phyloP scores from a whole-genome alignment of 2,329 filamentous ascomycete genomes.

The Microascus cirrosus region DNA sequence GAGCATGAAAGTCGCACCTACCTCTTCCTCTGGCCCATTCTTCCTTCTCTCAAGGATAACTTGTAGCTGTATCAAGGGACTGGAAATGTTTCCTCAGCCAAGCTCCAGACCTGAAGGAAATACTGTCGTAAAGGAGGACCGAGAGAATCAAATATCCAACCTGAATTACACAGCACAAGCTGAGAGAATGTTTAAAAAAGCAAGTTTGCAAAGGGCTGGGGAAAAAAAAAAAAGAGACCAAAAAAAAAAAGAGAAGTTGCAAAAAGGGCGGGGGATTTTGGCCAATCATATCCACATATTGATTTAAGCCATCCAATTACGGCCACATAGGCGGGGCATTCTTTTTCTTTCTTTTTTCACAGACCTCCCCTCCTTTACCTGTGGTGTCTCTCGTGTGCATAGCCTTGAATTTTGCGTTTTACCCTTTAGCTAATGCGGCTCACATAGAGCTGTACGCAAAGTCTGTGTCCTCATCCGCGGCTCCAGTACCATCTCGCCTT shows the following conservation, averaged over 20 bases:
- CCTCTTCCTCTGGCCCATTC: conserved; percentile 1
- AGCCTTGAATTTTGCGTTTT: too few relatives aligned
- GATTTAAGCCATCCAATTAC: conserved; percentile 3
- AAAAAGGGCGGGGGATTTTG: background rate
- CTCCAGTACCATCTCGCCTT: too few relatives aligned
- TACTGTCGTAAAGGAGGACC: background rate
- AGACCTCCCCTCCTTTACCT: background rate
- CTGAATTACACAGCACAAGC: too few relatives aligned
- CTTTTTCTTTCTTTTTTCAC: conserved; percentile 2
- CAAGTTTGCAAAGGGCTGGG: background rate
- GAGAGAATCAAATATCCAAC: background rate
- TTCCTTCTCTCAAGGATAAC: background rate
- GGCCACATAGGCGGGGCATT: background rate
- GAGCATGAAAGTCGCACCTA: background rate
- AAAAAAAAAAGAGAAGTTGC: conserved; percentile 3
- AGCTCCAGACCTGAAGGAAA: background rate
- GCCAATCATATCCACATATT: background rate
- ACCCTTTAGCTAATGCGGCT: too few relatives aligned
- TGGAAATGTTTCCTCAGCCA: background rate
- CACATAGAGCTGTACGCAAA: too few relatives aligned
- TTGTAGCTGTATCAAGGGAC: background rate
- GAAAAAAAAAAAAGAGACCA: conserved; percentile 6
- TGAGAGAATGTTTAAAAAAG: background rate
- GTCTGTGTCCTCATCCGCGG: too few relatives aligned
- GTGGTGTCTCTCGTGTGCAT: background rate